Percentiles rank a stretch among this genome's conserved stretches.
These are phyloP conservation scores for Dactylellina drechsleri DNA, from an alignment of 2,329 filamentous ascomycete species.

Conservation along the genomic window DNA sequence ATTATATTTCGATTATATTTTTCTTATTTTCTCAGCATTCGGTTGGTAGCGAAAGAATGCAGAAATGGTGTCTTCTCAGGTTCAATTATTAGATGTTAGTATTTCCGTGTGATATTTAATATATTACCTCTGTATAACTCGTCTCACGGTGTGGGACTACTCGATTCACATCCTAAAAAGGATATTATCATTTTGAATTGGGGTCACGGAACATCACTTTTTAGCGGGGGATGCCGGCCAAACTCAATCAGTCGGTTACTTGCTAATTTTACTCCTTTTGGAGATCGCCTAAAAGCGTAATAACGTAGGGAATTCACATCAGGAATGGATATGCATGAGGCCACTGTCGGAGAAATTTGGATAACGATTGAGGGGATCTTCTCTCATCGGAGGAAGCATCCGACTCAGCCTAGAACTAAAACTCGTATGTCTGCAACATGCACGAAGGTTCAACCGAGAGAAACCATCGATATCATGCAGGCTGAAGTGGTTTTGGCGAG, in stretches of 20 bases:
- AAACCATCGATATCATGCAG: neutral
- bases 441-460: conserved; percentile 15
- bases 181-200: too few relatives aligned
- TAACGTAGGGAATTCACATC: neutral
- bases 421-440: neutral
- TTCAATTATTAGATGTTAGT: neutral
- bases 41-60: conserved; percentile 8
- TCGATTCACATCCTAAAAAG: too few relatives aligned
- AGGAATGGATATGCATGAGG: conserved; percentile 13
- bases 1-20: conserved; percentile 1
- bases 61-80: neutral
- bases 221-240: conserved; percentile 20
- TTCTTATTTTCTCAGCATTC: conserved; percentile 2
- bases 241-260: neutral
- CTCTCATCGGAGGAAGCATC: neutral
- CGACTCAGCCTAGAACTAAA: neutral
- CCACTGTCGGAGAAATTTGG: neutral
- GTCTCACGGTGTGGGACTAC: too few relatives aligned
- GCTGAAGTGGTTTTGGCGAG: neutral
- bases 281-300: neutral
- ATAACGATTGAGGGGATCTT: conserved; percentile 6
- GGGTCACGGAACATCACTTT: too few relatives aligned
- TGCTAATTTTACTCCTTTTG: neutral
- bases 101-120: too few relatives aligned
- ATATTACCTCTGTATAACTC: too few relatives aligned